Evolutionary conservation across 148 eudicot species (phyloP).

Genomic region (Amaranthus palmeri): DNA sequence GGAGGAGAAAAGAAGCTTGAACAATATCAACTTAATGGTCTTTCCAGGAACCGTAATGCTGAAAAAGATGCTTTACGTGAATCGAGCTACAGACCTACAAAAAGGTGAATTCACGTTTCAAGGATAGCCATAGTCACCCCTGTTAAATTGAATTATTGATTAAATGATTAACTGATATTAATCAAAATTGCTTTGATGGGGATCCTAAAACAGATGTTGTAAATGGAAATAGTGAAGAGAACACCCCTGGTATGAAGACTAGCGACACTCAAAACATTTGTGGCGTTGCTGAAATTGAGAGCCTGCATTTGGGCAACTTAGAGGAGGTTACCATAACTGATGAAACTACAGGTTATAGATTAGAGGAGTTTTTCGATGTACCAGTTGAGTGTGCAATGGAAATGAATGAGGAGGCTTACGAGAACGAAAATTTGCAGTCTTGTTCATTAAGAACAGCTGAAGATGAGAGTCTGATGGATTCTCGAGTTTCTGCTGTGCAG

Average conservation of each 20-base stretch:
- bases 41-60: conserved; percentile 90
- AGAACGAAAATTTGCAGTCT: background rate
- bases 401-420: background rate
- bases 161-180: background rate
- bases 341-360: conserved; percentile 3
- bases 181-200: conserved; percentile 15
- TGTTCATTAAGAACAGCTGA: background rate
- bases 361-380: background rate
- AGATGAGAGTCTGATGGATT: background rate
- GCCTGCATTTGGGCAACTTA: conserved; percentile 8
- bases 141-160: background rate
- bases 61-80: conserved; percentile 53
- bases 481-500: background rate
- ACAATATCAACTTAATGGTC: conserved; percentile 76
- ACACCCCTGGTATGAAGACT: background rate
- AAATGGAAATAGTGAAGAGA: background rate
- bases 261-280: background rate
- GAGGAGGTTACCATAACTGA: background rate
- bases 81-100: conserved; percentile 24
- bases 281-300: conserved; percentile 12
- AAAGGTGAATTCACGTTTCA: conserved; percentile 18
- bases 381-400: conserved; percentile 11
- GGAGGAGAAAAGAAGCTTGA: conserved; percentile 58
- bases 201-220: conserved; percentile 3
- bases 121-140: background rate